A percentile compares a stretch with the other conserved stretches of the same genome.
These are phyloP conservation scores for Trichophyton simii DNA, from an alignment of 2,329 filamentous ascomycete genomes.

Conservation along the genomic window DNA sequence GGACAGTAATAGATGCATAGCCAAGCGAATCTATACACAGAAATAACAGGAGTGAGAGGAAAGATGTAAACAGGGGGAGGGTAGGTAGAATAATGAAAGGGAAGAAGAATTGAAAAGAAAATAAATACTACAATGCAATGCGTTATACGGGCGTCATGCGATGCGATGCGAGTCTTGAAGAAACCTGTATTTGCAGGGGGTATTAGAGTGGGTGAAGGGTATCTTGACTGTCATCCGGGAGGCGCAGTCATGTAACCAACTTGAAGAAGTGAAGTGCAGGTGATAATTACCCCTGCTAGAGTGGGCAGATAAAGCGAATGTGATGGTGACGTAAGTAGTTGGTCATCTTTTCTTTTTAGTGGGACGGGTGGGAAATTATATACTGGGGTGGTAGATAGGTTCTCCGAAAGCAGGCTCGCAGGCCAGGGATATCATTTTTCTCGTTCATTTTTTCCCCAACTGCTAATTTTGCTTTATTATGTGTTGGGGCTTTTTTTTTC, in stretches of 20 bases:
- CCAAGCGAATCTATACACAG: not conserved
- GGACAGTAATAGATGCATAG: not conserved
- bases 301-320: not conserved
- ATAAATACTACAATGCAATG: constrained; percentile 4
- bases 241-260: not conserved
- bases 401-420: not conserved
- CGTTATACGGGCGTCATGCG: not conserved
- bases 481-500: not conserved
- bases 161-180: not conserved
- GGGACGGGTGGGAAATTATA: not conserved
- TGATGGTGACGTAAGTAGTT: not conserved
- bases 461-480: not conserved
- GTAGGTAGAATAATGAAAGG: no score
- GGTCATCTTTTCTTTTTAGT: not conserved
- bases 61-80: not conserved
- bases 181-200: not conserved
- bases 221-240: not conserved
- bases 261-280: not conserved
- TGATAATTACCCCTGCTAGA: not conserved
- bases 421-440: not conserved
- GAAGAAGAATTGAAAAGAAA: no score
- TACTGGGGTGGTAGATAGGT: not conserved
- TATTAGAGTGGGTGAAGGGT: not conserved
- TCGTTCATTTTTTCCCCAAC: not conserved
- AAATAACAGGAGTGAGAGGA: not conserved